These are phyloP conservation scores for Candida maesae DNA, from an alignment of 805 yeast species.

Conservation along the genomic window DNA sequence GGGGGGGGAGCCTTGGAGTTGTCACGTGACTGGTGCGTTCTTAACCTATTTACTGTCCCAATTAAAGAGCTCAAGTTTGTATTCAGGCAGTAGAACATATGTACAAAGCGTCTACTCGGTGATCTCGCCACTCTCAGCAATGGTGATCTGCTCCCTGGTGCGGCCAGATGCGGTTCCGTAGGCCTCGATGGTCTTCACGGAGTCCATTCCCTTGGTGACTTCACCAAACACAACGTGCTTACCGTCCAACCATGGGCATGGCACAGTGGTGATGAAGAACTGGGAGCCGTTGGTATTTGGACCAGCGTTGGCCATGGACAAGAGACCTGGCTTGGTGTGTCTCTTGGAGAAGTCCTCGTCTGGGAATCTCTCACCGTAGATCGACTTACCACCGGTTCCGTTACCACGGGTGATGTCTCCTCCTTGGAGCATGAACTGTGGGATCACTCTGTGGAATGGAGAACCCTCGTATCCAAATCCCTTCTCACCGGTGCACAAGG, in stretches of 20 bases:
- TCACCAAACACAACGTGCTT: conserved; percentile 78
- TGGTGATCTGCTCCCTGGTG: conserved; percentile 58
- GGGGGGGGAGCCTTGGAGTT: too few relatives aligned
- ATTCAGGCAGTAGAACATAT: too few relatives aligned
- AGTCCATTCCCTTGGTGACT: conserved; percentile 60
- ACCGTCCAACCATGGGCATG: conserved; percentile 76
- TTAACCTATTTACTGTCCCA: too few relatives aligned
- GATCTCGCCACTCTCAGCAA: conserved; percentile 59
- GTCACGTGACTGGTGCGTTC: too few relatives aligned
- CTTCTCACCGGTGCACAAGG: conserved; percentile 77
- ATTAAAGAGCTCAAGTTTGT: too few relatives aligned
- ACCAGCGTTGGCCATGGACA: conserved; percentile 93
- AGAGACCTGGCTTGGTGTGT: conserved; percentile 76
- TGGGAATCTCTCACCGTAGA: conserved; percentile 65
- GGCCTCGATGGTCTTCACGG: conserved; percentile 56
- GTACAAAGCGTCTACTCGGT: conserved; percentile 4
- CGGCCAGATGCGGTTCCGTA: conserved; percentile 66
- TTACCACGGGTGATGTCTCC: conserved; percentile 84
- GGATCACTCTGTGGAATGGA: conserved; percentile 90
- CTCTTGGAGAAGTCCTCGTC: conserved; percentile 62
- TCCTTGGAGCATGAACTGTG: conserved; percentile 96
- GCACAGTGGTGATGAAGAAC: conserved; percentile 81
- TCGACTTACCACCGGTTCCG: conserved; percentile 92
- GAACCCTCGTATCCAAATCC: conserved; percentile 77
- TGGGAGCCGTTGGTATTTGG: conserved; percentile 92